A percentile compares a stretch with the other conserved stretches of the same genome.
phyloP scores from a whole-genome alignment of 1,284 basidiomycete genomes.

The Papiliotrema terrestris region DNA sequence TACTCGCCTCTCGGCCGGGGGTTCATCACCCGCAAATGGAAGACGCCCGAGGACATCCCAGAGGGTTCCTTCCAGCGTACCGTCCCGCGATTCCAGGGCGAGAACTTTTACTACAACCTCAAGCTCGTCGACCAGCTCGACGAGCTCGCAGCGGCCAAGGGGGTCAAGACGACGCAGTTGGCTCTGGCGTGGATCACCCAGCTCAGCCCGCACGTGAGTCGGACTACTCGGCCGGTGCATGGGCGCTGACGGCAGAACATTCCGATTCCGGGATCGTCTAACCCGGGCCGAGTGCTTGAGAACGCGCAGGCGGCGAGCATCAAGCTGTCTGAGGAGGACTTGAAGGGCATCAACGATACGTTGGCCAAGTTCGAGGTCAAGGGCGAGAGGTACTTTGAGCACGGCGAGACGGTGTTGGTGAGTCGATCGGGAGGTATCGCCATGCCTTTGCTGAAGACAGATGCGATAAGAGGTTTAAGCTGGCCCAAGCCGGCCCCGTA shows the following conservation, averaged over 20 bases:
- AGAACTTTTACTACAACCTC: constrained; percentile 58
- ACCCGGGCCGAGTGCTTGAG: constrained; percentile 51
- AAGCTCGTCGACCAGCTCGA: constrained; percentile 54
- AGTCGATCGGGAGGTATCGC: not conserved
- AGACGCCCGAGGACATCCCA: constrained; percentile 55
- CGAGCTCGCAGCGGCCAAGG: constrained; percentile 54
- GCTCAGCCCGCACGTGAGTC: constrained; percentile 51
- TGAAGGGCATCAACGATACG: constrained; percentile 50
- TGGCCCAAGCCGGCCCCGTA: too few relatives aligned
- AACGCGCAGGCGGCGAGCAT: constrained; percentile 53
- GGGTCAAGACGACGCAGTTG: constrained; percentile 58
- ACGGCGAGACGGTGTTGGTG: not conserved
- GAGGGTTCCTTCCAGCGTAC: constrained; percentile 39
- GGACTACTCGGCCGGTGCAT: not conserved
- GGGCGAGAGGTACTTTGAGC: constrained; percentile 28
- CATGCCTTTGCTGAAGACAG: not conserved
- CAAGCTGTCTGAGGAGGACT: constrained; percentile 47
- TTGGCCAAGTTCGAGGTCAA: constrained; percentile 29
- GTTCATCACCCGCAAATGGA: constrained; percentile 52
- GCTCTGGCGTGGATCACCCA: constrained; percentile 60
- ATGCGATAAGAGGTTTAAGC: not conserved
- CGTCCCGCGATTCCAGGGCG: constrained; percentile 45
- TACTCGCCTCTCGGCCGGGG: constrained; percentile 71
- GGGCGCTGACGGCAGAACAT: constrained; percentile 46
- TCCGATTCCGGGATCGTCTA: constrained; percentile 58